Conservation (phyloP, 345 rosid genomes). For the Linum trigynum region DNA sequence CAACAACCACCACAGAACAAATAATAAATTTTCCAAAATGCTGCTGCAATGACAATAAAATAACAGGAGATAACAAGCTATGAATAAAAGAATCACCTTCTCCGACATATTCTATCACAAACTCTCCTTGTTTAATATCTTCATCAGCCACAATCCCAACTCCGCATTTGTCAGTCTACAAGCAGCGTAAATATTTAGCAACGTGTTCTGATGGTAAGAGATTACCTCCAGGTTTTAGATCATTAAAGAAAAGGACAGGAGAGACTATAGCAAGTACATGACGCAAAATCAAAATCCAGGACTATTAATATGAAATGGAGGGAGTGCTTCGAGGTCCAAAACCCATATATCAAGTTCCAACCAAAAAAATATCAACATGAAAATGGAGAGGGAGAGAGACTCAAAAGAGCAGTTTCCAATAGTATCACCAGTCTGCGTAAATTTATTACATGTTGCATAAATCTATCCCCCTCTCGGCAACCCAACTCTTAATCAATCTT, state of each 20-base stretch:
- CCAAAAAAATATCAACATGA: neutral
- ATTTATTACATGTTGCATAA: neutral
- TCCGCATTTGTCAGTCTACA: conserved; percentile 98
- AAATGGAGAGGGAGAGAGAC: neutral
- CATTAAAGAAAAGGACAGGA: too few relatives aligned
- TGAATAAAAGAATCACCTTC: conserved; percentile 49
- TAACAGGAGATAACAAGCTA: conserved; percentile 12
- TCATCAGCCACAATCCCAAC: conserved; percentile 88
- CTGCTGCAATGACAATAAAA: conserved; percentile 1
- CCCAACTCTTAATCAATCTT: neutral
- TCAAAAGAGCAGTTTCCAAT: neutral
- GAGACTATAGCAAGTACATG: neutral
- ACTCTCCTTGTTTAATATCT: conserved; percentile 77
- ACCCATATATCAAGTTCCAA: neutral
- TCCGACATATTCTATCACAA: conserved; percentile 93
- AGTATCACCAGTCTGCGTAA: neutral
- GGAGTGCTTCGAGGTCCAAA: neutral
- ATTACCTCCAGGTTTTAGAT: neutral
- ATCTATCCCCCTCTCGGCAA: neutral
- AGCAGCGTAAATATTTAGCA: conserved; percentile 9
- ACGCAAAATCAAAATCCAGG: conserved; percentile 11
- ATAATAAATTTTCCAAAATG: conserved; percentile 1
- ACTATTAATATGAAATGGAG: neutral
- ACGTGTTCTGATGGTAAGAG: too few relatives aligned
- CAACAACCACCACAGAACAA: conserved; percentile 1